phyloP scores from a whole-genome alignment of 345 rosid genomes.

The Adansonia digitata region DNA sequence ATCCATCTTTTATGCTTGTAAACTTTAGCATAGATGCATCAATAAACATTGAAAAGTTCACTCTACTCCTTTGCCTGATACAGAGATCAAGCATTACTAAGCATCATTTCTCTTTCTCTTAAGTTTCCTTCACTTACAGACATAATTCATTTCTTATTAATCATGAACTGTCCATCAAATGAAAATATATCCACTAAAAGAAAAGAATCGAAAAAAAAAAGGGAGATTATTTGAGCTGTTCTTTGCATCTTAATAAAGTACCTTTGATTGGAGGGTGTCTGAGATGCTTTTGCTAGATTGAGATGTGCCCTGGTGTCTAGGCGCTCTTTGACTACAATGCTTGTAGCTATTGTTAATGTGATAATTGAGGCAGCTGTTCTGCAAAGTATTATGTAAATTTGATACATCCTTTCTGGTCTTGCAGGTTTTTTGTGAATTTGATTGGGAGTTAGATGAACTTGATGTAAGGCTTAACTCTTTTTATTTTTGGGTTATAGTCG shows the following conservation, averaged over 20 bases:
- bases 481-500: background rate
- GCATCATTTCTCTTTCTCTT: background rate
- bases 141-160: background rate
- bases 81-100: background rate
- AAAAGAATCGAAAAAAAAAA: background rate
- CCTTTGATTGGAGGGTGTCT: background rate
- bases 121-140: background rate
- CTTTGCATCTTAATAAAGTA: background rate
- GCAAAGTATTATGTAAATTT: background rate
- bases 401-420: slow-evolving; percentile 23
- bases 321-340: background rate
- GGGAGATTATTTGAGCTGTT: background rate
- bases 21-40: background rate
- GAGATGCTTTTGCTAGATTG: background rate
- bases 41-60: background rate
- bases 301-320: background rate
- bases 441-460: slow-evolving; percentile 91
- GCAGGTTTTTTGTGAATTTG: slow-evolving; percentile 92
- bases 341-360: background rate
- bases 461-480: slow-evolving; percentile 47
- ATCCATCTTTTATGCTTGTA: background rate
- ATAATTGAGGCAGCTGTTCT: background rate
- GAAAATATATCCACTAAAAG: background rate
- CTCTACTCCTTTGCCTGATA: background rate
- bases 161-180: background rate